Evolutionary conservation across 2,329 filamentous ascomycete species (phyloP), one percentile per base, ranked within the genome.

Genomic region (Polytolypa hystricis): DNA sequence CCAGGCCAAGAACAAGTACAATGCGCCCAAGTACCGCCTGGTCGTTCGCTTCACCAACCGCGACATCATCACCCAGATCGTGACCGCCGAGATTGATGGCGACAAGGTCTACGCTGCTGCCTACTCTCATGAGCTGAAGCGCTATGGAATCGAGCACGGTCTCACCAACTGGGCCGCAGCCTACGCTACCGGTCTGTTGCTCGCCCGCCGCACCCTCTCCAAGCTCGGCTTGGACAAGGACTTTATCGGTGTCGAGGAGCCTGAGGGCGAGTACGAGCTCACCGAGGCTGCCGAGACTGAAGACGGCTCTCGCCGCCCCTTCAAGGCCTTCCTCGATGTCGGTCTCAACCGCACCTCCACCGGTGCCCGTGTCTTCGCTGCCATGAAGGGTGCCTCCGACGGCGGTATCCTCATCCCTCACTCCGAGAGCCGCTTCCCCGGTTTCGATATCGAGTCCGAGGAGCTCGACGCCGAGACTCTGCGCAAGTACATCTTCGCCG

Each of bases 1-100:
- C 74, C 91, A 98, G 79, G 91, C 91, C 73, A 98, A 96, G 85
- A 98, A 98, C 85, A 98, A 98, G 83, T 98, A 96, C 83, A 93
- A 93, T 73, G 83, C 91, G 49, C 91, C 91, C 71, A 98, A 98
- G 80, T 96, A 98, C 82, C 84, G 91, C 64, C 82, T 98, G 62
- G 91, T 98, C 53, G 85, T 98, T 65, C 91, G 91, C 67, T 94
- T 93, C 82, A 93, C 85, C 77, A 93, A 96, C 82, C 85, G 86
- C 70, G 89, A 98, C 77, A 93, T 96, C 74, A 83, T 96, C 73
- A 80, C 79, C 72, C 91, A 98, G 76, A 91, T 98, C 66, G 79
- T 98, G 66, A 82, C 77, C 64, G 93, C 91, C 44, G 91, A 98
- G 77, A 83, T 98, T 72, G 79, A 75, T 52, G 91, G 91, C 61